These are phyloP conservation scores for Pythium monospermum DNA, from an alignment of 352 stramenopile species.

Conservation along the genomic window DNA sequence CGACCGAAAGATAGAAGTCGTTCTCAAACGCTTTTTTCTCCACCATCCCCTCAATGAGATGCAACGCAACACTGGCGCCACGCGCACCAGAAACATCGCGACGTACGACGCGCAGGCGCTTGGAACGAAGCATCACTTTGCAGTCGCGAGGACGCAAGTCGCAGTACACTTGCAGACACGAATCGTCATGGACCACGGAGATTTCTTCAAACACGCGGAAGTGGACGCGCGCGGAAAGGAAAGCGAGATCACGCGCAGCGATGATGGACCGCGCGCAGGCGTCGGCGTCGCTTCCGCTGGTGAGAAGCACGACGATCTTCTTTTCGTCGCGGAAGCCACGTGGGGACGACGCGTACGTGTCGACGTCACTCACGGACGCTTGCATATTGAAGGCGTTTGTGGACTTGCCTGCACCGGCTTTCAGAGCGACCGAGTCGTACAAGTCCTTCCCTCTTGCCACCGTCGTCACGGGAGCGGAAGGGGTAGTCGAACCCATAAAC, in stretches of 20 bases:
- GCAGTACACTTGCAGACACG: slow-evolving; percentile 62
- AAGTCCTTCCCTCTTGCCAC: background rate
- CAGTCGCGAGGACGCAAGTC: slow-evolving; percentile 42
- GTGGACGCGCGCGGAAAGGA: slow-evolving; percentile 38
- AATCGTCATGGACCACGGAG: slow-evolving; percentile 44
- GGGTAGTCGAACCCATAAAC: too few species aligned
- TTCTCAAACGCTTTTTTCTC: slow-evolving; percentile 21
- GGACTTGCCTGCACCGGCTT: background rate
- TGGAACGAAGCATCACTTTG: slow-evolving; percentile 35
- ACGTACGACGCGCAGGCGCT: slow-evolving; percentile 44
- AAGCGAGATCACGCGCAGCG: slow-evolving; percentile 35
- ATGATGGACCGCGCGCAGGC: slow-evolving; percentile 51
- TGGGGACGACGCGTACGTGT: slow-evolving; percentile 6
- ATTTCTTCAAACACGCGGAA: slow-evolving; percentile 78
- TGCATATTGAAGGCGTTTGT: too few species aligned
- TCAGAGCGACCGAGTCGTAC: background rate
- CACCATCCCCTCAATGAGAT: slow-evolving; percentile 66
- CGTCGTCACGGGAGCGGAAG: background rate
- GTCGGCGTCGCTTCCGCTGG: slow-evolving; percentile 53
- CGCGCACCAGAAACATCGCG: slow-evolving; percentile 54
- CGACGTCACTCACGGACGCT: background rate
- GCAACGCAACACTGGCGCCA: slow-evolving; percentile 47
- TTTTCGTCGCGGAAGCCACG: slow-evolving; percentile 63
- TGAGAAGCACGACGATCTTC: slow-evolving; percentile 69
- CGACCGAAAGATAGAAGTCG: slow-evolving; percentile 76